phyloP scores from a whole-genome alignment of 805 yeast genomes.

The Wickerhamiella occidentalis region DNA sequence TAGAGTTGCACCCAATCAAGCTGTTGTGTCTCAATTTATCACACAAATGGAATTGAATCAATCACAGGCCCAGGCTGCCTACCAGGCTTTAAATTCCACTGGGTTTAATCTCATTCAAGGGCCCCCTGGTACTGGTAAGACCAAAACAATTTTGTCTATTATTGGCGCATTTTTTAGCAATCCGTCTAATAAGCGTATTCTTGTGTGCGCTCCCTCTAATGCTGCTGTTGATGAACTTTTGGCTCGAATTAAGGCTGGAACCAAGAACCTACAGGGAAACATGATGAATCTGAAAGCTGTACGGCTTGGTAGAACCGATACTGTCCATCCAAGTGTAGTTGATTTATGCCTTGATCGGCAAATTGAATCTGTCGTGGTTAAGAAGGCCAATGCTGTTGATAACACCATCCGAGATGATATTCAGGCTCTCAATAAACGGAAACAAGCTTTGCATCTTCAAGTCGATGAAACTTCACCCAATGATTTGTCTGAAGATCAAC shows the following conservation, averaged over 20 bases:
- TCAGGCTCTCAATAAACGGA: constrained; percentile 15
- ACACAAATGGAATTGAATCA: constrained; percentile 51
- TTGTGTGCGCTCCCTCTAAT: constrained; percentile 95
- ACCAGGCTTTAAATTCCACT: constrained; percentile 48
- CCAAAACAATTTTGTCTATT: constrained; percentile 88
- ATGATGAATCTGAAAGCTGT: constrained; percentile 54
- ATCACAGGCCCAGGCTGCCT: constrained; percentile 86
- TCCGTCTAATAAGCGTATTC: constrained; percentile 38
- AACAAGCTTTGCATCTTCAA: constrained; percentile 14
- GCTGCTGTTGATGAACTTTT: constrained; percentile 98
- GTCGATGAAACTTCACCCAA: not conserved
- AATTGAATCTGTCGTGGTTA: constrained; percentile 38
- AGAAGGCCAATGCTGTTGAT: constrained; percentile 22
- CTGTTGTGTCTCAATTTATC: constrained; percentile 32
- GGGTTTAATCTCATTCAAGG: constrained; percentile 91
- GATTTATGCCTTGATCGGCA: constrained; percentile 77
- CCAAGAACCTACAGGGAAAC: constrained; percentile 34
- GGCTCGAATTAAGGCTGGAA: constrained; percentile 64
- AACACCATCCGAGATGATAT: constrained; percentile 33
- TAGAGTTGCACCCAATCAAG: constrained; percentile 29
- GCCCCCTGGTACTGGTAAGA: constrained; percentile 99
- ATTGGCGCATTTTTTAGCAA: constrained; percentile 52
- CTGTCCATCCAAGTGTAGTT: constrained; percentile 66
- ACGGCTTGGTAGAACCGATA: constrained; percentile 83
- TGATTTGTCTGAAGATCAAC: not conserved